phyloP scores from a whole-genome alignment of 2,329 filamentous ascomycete genomes.

The Aspergillus felis region DNA sequence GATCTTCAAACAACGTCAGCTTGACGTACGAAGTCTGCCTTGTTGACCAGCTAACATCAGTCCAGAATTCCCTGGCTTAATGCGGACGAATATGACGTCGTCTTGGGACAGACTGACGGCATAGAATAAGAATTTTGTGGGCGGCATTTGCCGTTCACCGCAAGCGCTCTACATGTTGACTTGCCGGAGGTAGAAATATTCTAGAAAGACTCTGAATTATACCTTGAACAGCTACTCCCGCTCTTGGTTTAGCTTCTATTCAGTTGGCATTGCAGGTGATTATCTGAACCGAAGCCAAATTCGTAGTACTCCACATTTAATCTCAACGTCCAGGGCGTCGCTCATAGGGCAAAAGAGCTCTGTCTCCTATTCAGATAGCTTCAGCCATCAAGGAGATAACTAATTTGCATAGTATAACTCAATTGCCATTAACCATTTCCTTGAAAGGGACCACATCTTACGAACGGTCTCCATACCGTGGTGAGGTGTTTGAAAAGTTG shows the following conservation, averaged over 20 bases:
- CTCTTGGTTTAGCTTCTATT: not conserved
- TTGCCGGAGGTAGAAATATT: not conserved
- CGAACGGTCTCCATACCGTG: too few species aligned
- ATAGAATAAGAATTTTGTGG: not conserved
- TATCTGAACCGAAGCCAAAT: not conserved
- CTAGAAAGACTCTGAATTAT: not conserved
- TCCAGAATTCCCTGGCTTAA: not conserved
- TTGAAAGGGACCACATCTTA: not conserved
- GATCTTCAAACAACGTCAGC: constrained; percentile 12
- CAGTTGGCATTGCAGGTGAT: too few species aligned
- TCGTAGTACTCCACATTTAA: not conserved
- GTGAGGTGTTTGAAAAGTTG: constrained; percentile 9
- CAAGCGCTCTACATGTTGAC: not conserved
- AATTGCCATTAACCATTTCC: too few species aligned
- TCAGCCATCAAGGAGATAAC: not conserved
- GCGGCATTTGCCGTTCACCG: not conserved
- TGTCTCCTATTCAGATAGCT: not conserved
- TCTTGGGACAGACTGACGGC: not conserved
- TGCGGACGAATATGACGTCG: not conserved
- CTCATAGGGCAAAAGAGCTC: not conserved
- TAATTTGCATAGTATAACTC: not conserved
- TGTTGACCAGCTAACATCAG: not conserved
- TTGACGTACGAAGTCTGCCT: constrained; percentile 11
- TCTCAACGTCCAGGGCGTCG: not conserved
- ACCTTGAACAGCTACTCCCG: too few species aligned